Percentiles rank a stretch among this genome's conserved stretches.
Evolutionary conservation across 257 asterid species (phyloP).

Genomic region (Plantago elongata): DNA sequence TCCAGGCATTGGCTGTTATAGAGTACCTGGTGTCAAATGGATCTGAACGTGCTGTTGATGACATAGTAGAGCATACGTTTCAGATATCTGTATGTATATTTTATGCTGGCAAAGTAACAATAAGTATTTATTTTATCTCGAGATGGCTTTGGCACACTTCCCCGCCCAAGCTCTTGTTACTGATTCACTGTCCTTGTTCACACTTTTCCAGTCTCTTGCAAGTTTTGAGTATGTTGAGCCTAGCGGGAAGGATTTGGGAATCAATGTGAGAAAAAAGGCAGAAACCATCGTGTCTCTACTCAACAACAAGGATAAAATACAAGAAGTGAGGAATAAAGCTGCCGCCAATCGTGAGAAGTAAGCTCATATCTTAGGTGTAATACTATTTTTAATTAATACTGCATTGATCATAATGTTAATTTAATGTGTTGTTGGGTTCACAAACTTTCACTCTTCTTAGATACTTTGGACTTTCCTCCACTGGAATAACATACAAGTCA

Average conservation of each 20-base stretch:
- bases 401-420: slow-evolving; percentile 10
- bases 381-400: slow-evolving; percentile 15
- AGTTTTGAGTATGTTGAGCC: slow-evolving; percentile 91
- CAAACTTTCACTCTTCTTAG: slow-evolving; percentile 34
- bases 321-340: slow-evolving; percentile 81
- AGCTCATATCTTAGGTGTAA: slow-evolving; percentile 26
- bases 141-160: slow-evolving; percentile 1
- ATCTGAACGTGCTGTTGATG: slow-evolving; percentile 96
- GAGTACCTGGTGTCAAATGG: slow-evolving; percentile 98
- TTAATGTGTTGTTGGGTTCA: slow-evolving; percentile 10
- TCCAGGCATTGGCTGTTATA: slow-evolving; percentile 79
- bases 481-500: slow-evolving; percentile 74
- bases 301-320: slow-evolving; percentile 85
- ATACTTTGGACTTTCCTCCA: slow-evolving; percentile 86
- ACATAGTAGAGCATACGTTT: slow-evolving; percentile 84
- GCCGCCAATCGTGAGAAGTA: slow-evolving; percentile 84
- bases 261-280: slow-evolving; percentile 87
- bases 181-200: slow-evolving; percentile 23
- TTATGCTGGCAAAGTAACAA: slow-evolving; percentile 16
- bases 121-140: slow-evolving; percentile 8
- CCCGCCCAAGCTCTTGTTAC: neutral
- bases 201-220: slow-evolving; percentile 57
- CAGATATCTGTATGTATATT: slow-evolving; percentile 74
- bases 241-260: slow-evolving; percentile 80
- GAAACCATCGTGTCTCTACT: slow-evolving; percentile 73